Conservation (phyloP, 441 rosid genomes). For the Aquilaria agallochum region DNA sequence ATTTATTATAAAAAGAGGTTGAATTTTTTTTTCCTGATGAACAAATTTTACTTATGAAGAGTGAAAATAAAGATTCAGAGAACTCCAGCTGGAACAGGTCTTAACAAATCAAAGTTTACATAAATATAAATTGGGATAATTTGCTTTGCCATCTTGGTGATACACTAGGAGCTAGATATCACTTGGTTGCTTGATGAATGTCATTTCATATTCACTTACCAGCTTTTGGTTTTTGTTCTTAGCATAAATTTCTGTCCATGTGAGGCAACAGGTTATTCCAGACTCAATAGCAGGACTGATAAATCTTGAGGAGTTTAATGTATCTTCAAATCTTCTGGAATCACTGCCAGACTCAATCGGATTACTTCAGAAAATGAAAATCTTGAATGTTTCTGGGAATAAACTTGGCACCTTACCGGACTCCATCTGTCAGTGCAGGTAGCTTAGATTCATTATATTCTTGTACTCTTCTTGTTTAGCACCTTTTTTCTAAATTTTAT, state of each 20-base stretch:
- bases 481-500: not conserved
- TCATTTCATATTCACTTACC: too few species aligned
- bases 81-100: too few species aligned
- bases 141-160: too few species aligned
- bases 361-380: constrained; percentile 55
- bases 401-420: constrained; percentile 70
- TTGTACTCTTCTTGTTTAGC: not conserved
- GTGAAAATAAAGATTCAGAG: too few species aligned
- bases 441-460: constrained; percentile 11
- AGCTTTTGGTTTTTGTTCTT: not conserved
- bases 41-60: too few species aligned
- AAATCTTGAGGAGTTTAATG: constrained; percentile 62
- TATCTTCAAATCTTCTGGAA: constrained; percentile 70
- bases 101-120: too few species aligned
- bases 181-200: too few species aligned
- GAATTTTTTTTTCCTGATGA: too few species aligned
- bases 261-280: constrained; percentile 58
- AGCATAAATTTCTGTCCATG: not conserved
- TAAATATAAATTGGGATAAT: too few species aligned
- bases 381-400: constrained; percentile 66
- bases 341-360: constrained; percentile 83
- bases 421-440: constrained; percentile 74
- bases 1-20: too few species aligned
- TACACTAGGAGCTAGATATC: too few species aligned
- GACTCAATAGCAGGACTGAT: constrained; percentile 73